Conservation (phyloP, 306 rosid species). For the Pterocarpus santalinus region DNA sequence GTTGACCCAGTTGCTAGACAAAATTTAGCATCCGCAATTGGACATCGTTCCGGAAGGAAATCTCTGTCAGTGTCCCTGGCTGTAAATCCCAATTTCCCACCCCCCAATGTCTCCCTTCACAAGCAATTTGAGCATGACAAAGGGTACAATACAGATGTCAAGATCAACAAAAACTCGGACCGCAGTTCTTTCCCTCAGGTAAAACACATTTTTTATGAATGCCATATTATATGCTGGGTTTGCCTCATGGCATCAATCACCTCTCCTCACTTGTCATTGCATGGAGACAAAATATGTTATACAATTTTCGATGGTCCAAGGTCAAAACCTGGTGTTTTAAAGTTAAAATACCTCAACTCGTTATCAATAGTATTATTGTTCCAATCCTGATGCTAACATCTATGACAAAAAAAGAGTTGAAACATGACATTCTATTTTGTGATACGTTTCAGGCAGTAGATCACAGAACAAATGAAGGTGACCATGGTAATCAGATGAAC, state of each 20-base stretch:
- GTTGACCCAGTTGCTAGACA: slow-evolving; percentile 73
- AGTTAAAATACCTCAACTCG: background rate
- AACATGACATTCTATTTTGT: background rate
- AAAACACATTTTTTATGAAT: slow-evolving; percentile 32
- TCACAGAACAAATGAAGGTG: slow-evolving; percentile 59
- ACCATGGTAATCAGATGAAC: slow-evolving; percentile 51
- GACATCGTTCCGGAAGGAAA: slow-evolving; percentile 92
- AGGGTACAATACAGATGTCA: slow-evolving; percentile 64
- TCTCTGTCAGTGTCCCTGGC: slow-evolving; percentile 81
- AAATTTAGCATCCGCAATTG: slow-evolving; percentile 82
- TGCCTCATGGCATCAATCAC: background rate
- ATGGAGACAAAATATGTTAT: background rate
- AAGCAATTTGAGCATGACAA: slow-evolving; percentile 79
- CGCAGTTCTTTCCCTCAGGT: slow-evolving; percentile 72
- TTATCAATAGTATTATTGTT: background rate
- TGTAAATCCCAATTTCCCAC: slow-evolving; percentile 60
- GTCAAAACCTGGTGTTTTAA: background rate
- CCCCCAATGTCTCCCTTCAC: slow-evolving; percentile 72
- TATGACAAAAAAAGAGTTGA: background rate
- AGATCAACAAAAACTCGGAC: slow-evolving; percentile 67
- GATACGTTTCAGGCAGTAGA: slow-evolving; percentile 64
- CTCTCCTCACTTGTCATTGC: background rate
- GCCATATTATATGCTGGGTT: background rate
- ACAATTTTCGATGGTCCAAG: background rate
- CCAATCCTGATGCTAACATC: background rate